phyloP scores from a whole-genome alignment of 163 green algal genomes.

The Smithsoniella earleae region DNA sequence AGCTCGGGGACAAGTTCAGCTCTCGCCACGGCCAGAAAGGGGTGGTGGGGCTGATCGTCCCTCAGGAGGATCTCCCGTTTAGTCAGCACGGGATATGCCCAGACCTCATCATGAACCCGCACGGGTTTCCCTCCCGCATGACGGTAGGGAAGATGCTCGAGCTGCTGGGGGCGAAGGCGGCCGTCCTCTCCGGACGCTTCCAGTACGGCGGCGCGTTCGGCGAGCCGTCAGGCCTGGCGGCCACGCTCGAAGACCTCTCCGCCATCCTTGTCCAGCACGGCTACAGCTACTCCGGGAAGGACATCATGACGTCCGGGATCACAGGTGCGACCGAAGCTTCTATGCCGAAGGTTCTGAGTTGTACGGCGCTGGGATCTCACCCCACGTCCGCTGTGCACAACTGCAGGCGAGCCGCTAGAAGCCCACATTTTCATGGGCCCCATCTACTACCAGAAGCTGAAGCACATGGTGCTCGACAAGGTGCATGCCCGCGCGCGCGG shows the following conservation, averaged over 20 bases:
- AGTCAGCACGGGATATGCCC: conserved; percentile 79
- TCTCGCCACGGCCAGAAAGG: conserved; percentile 96
- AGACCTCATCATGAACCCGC: conserved; percentile 98
- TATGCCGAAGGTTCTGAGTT: too few relatives aligned
- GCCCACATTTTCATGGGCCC: conserved; percentile 98
- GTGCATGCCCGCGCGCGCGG: conserved; percentile 87
- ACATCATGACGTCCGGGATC: conserved; percentile 85
- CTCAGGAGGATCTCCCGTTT: conserved; percentile 87
- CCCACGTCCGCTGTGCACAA: background rate
- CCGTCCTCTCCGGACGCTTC: conserved; percentile 60
- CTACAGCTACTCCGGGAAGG: conserved; percentile 94
- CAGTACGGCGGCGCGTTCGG: conserved; percentile 89
- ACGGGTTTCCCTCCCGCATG: conserved; percentile 97
- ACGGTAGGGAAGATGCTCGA: conserved; percentile 98
- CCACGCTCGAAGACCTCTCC: conserved; percentile 63
- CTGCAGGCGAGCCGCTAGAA: conserved; percentile 72
- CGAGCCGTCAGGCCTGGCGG: conserved; percentile 62
- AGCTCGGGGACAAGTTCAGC: conserved; percentile 97
- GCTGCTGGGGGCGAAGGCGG: conserved; percentile 89
- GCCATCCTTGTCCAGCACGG: conserved; percentile 70
- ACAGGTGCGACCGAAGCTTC: conserved; percentile 47
- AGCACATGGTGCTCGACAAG: conserved; percentile 99
- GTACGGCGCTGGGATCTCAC: too few relatives aligned
- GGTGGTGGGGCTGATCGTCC: conserved; percentile 78
- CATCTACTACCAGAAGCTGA: conserved; percentile 99